phyloP scores from a whole-genome alignment of 2,329 filamentous ascomycete species.

The Blastomyces emzantsi region DNA sequence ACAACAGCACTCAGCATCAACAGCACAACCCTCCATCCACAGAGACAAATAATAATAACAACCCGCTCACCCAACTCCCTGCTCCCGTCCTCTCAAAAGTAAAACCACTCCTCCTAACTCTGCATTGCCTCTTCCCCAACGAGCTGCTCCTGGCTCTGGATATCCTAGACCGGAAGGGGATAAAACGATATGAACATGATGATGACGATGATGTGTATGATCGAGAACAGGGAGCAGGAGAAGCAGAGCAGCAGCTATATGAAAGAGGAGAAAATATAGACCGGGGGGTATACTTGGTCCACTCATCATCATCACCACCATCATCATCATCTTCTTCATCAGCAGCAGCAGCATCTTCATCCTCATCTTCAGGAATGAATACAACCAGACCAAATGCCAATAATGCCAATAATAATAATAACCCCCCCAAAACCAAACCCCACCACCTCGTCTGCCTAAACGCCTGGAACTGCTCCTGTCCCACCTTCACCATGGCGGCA shows the following conservation, averaged over 20 bases:
- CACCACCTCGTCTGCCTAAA: constrained; percentile 61
- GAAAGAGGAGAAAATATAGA: constrained; percentile 8
- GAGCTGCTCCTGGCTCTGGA: constrained; percentile 78
- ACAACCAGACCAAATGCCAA: constrained; percentile 12
- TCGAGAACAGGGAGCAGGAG: not conserved
- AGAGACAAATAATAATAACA: not conserved
- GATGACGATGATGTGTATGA: not conserved
- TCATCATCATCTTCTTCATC: no score
- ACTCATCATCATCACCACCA: constrained; percentile 38
- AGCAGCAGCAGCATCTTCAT: constrained; percentile 21
- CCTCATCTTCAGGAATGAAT: not conserved
- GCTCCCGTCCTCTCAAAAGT: constrained; percentile 19
- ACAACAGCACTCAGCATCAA: not conserved
- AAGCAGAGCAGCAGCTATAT: constrained; percentile 8
- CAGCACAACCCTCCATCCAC: not conserved
- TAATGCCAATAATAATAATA: constrained; percentile 14
- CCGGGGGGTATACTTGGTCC: constrained; percentile 52
- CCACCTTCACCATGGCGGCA: constrained; percentile 66
- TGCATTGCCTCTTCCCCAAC: constrained; percentile 77
- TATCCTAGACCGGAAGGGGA: constrained; percentile 67
- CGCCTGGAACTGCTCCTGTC: constrained; percentile 86
- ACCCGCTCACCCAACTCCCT: constrained; percentile 13
- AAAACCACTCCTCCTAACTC: constrained; percentile 59
- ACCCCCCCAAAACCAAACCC: constrained; percentile 13
- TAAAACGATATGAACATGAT: constrained; percentile 36